Evolutionary conservation across 2,329 filamentous ascomycete genomes (phyloP).

Genomic region (Monosporascus sp.): DNA sequence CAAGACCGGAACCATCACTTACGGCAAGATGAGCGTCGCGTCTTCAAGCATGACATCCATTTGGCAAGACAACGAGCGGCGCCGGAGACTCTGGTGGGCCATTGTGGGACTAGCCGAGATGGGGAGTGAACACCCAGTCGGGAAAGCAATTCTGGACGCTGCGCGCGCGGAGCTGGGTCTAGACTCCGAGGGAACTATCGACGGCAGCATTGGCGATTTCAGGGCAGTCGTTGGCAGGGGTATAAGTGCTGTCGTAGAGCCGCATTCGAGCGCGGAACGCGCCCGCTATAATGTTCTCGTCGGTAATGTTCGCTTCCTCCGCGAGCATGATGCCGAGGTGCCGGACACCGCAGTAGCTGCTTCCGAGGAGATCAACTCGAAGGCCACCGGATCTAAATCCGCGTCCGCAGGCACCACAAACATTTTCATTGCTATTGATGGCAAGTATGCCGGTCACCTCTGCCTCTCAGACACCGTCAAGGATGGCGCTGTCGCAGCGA

Average conservation of each 20-base stretch:
- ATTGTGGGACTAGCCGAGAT: constrained; percentile 91
- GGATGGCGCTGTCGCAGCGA: constrained; percentile 72
- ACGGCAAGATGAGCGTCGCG: constrained; percentile 92
- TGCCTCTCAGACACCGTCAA: constrained; percentile 90
- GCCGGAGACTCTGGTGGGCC: constrained; percentile 85
- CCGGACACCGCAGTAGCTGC: constrained; percentile 59
- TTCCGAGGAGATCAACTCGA: constrained; percentile 53
- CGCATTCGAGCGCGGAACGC: constrained; percentile 61
- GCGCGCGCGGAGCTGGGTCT: constrained; percentile 74
- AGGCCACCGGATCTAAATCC: constrained; percentile 34
- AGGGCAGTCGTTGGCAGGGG: constrained; percentile 78
- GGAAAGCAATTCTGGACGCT: constrained; percentile 73
- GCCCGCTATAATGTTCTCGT: constrained; percentile 73
- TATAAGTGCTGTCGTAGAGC: constrained; percentile 76
- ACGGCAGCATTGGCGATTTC: constrained; percentile 83
- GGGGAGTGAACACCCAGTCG: constrained; percentile 92
- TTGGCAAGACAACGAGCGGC: constrained; percentile 67
- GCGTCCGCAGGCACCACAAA: constrained; percentile 69
- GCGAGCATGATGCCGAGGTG: constrained; percentile 62
- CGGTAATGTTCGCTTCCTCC: constrained; percentile 75
- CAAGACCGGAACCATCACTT: constrained; percentile 92
- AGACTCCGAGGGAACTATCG: constrained; percentile 65
- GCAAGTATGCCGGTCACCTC: constrained; percentile 72
- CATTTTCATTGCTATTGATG: constrained; percentile 87
- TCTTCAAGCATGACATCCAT: constrained; percentile 58